Percentiles rank a stretch among this genome's conserved stretches.
These are phyloP conservation scores for Arabidopsis thaliana DNA, from an alignment of 345 rosid genomes.

Conservation along the genomic window TAIR10.1 NC_003074.8:21734001-21734500, in stretches of 20 bases:
- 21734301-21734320: slow-evolving; percentile 30
- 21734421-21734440: slow-evolving; percentile 57
- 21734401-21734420: slow-evolving; percentile 81
- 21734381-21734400: slow-evolving; percentile 50
- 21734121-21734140: slow-evolving; percentile 33
- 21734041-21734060: slow-evolving; percentile 41
- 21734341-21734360: slow-evolving; percentile 34
- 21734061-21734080: slow-evolving; percentile 22
- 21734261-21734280: slow-evolving; percentile 43
- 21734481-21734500: slow-evolving; percentile 33
- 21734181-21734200: slow-evolving; percentile 49
- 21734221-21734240: slow-evolving; percentile 40
- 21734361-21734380: slow-evolving; percentile 39
- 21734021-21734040: slow-evolving; percentile 42
- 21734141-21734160: slow-evolving; percentile 39
- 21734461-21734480: slow-evolving; percentile 54
- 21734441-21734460: slow-evolving; percentile 49
- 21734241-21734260: slow-evolving; percentile 39
- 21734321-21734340: slow-evolving; percentile 37
- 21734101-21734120: slow-evolving; percentile 42
- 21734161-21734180: slow-evolving; percentile 38
- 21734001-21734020: slow-evolving; percentile 42
- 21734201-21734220: slow-evolving; percentile 42
- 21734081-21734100: slow-evolving; percentile 33
- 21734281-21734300: slow-evolving; percentile 39